Base-by-base conservation (phyloP, 352 stramenopile genomes). In the Phytophthora pisi region DNA sequence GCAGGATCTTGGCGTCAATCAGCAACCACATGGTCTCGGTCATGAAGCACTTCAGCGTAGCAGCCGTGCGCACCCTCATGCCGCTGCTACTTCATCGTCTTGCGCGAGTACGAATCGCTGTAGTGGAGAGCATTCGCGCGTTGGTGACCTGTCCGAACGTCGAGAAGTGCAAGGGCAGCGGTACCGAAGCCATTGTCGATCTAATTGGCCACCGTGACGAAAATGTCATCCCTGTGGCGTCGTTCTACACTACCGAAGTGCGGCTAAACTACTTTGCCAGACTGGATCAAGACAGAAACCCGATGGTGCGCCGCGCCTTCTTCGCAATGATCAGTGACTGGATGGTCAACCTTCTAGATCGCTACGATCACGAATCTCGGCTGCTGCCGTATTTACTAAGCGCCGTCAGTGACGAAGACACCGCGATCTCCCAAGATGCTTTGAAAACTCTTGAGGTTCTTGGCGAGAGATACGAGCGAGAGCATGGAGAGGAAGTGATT, bases 311-410 rank as follows among this genome's bases (percentile, higher is more conserved):
- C 11, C 51, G 74, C 5, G 75, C 83, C 8, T 97, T 97, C 61
- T 96, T 91, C 54, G 70, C 76, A n/a, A 92, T 98, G 81, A 73
- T 99, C 43, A 64, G 72, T 23, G 86, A 92, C 66, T 98, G 97
- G 89, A 85, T 99, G 46, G 78, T 87, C 28, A 84, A 91, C 40
- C 76, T 99, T 10, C 92, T 92, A 8, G 96, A 99, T 61, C 84
- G 94, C 45, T 98, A 97, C 61, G 96, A 99, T 73, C 91, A 98
- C 74, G 86, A 98, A 54, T 91, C 91, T 6, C 85, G 96, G 18
- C 76, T 99, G 24, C 74, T 99, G 66, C 96, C 97, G 10, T 99
- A 98, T 67, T 57, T 99, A 13, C 79, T 99, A 8, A 96, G 84
- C 49, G 92, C 92, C 30, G 75, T 97, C 15, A 92, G 81, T 8